Evolutionary conservation across 495 filamentous ascomycete genomes (phyloP), one percentile per base, ranked within the genome.

Genomic region (Penicillium parvum): DNA sequence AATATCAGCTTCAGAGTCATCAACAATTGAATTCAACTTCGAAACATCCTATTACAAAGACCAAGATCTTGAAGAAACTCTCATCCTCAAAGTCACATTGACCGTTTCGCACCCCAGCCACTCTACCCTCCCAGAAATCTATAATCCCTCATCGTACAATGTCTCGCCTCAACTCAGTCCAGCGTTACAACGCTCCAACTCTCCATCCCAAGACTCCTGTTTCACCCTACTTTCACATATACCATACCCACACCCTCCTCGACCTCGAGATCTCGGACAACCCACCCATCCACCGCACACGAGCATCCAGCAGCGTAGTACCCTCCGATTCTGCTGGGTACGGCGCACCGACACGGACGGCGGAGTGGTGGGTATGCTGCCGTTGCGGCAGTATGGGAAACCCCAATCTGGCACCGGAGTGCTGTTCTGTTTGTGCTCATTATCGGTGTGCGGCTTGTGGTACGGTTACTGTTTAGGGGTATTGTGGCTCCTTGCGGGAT

Each of bases 391-490:
- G 27, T 7, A 20, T 52, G 27, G n/a, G 2, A 5, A 52, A 43
- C 30, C 39, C 40, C 0, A 35, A 18, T 12, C 49, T 52, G 9
- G 18, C 43, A 7, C 44, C 39, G 6, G 49, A 48, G 4, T 35
- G 49, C 10, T 52, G 49, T 20, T 12, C 44, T 6, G 5, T 39
- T 33, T 52, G 49, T 15, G 5, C 2, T 14, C 44, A 52, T 18
- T 16, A 4, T 14, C 34, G 37, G 32, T 46, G 48, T 9, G 4
- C 1, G 5, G 15, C 0, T 2, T 51, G 42, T 14, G 8, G 2
- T 7, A 6, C 2, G 4, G n/a, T 32, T 10, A 12, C 19, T 17
- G 19, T 41, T 2, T 41, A 37, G 12, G 9, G 8, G 15, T 11
- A 3, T 12, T 18, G 9, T 16, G 14, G 8, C 19, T 39, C 23